These are phyloP conservation scores for Phytophthora vignae DNA, from an alignment of 352 stramenopile genomes.

Conservation along the genomic window DNA sequence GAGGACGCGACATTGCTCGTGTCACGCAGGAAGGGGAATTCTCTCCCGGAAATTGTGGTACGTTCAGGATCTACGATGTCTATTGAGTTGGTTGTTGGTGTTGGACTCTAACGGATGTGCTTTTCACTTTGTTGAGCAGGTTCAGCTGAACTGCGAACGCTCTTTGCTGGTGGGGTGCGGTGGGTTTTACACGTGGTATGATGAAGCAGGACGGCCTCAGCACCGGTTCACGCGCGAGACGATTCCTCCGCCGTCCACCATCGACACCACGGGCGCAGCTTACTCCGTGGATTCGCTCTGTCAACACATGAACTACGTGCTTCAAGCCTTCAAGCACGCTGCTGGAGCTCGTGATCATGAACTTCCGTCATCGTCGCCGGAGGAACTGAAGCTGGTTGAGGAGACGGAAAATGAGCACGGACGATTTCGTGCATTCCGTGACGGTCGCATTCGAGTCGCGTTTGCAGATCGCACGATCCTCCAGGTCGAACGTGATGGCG, in stretches of 20 bases:
- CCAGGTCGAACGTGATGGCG: conserved; percentile 45
- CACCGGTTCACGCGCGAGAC: conserved; percentile 76
- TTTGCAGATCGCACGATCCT: conserved; percentile 83
- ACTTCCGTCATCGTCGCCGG: not conserved
- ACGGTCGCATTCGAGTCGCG: conserved; percentile 67
- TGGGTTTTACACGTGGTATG: conserved; percentile 63
- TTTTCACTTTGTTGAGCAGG: conserved; percentile 9
- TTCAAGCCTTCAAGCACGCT: conserved; percentile 35
- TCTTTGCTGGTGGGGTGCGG: conserved; percentile 36
- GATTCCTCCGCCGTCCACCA: conserved; percentile 47
- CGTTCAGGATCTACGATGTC: not conserved
- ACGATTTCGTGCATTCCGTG: conserved; percentile 70
- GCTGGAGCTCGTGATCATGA: not conserved
- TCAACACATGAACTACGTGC: conserved; percentile 44
- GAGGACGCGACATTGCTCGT: conserved; percentile 46
- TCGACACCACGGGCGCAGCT: conserved; percentile 21
- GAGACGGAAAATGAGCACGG: conserved; percentile 58
- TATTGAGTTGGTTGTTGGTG: not conserved
- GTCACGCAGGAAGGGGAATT: conserved; percentile 22
- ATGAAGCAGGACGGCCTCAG: conserved; percentile 30
- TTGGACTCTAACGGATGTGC: not conserved
- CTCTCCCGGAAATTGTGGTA: conserved; percentile 40
- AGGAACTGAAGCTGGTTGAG: conserved; percentile 41
- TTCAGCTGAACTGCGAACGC: conserved; percentile 18
- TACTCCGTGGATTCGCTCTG: conserved; percentile 32